phyloP scores from a whole-genome alignment of 2,329 filamentous ascomycete species.

The Aspergillus ibericus region DNA sequence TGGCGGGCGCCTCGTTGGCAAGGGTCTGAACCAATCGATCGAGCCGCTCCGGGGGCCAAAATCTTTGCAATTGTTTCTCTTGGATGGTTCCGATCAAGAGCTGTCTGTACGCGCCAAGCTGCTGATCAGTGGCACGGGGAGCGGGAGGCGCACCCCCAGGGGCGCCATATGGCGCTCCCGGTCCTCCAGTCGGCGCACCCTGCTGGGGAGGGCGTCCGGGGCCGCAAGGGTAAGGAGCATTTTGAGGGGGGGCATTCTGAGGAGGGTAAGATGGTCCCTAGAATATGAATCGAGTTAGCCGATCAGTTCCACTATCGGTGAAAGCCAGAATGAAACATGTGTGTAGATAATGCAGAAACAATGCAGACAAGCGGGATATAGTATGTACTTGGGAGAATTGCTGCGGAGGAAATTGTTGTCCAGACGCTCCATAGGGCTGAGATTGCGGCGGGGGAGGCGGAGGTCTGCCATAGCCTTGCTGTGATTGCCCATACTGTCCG shows the following conservation, averaged over 20 bases:
- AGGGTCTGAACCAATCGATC: constrained; percentile 34
- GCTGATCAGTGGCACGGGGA: constrained; percentile 48
- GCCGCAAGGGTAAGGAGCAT: constrained; percentile 31
- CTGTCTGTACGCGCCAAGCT: constrained; percentile 58
- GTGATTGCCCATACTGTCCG: constrained; percentile 20
- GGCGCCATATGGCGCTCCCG: constrained; percentile 28
- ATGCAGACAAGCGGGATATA: constrained; percentile 17
- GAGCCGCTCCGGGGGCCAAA: constrained; percentile 57
- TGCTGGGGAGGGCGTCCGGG: constrained; percentile 23
- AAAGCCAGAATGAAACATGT: constrained; percentile 9
- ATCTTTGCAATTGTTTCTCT: constrained; percentile 59
- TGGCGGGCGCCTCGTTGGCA: constrained; percentile 36
- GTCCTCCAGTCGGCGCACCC: constrained; percentile 21
- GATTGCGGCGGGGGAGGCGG: constrained; percentile 43
- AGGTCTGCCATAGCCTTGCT: constrained; percentile 43
- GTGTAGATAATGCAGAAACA: background rate
- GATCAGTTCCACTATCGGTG: background rate
- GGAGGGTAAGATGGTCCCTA: constrained; percentile 30
- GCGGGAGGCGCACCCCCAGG: constrained; percentile 30
- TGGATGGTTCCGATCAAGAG: constrained; percentile 57
- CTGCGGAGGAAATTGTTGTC: constrained; percentile 36
- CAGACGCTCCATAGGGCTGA: constrained; percentile 34
- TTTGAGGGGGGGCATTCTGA: constrained; percentile 30
- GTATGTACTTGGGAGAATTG: constrained; percentile 37
- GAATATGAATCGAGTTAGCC: background rate